Percentiles rank a stretch among this genome's conserved stretches.
phyloP scores from a whole-genome alignment of 2,329 filamentous ascomycete genomes.

The Penicillium hesseltinei region DNA sequence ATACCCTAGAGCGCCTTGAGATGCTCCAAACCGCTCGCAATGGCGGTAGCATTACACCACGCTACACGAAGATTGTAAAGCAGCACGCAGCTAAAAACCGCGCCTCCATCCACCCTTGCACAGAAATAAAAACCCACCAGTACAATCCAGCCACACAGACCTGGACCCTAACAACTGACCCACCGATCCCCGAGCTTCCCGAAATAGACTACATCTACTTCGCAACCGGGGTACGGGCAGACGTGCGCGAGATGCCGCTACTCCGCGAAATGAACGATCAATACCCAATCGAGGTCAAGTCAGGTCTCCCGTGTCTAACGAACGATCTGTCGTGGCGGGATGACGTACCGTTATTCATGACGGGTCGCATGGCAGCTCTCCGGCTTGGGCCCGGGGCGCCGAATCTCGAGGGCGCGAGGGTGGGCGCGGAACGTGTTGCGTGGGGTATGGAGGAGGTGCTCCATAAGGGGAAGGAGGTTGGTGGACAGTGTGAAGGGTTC shows the following conservation, averaged over 20 bases:
- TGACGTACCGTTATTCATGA: slow-evolving; percentile 70
- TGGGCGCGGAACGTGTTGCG: slow-evolving; percentile 70
- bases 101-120: slow-evolving; percentile 58
- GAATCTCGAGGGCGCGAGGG: slow-evolving; percentile 70
- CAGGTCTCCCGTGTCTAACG: slow-evolving; percentile 70
- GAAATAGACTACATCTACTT: slow-evolving; percentile 68
- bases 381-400: slow-evolving; percentile 69
- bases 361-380: slow-evolving; percentile 65
- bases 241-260: slow-evolving; percentile 61
- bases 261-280: slow-evolving; percentile 59
- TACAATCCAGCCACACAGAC: slow-evolving; percentile 51
- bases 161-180: slow-evolving; percentile 55
- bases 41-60: slow-evolving; percentile 73
- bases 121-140: slow-evolving; percentile 52
- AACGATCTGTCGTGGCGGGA: slow-evolving; percentile 74
- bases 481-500: slow-evolving; percentile 35
- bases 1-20: slow-evolving; percentile 56
- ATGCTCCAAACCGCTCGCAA: slow-evolving; percentile 66
- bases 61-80: slow-evolving; percentile 66
- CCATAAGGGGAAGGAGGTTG: slow-evolving; percentile 28
- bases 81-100: slow-evolving; percentile 54
- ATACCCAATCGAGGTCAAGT: slow-evolving; percentile 61
- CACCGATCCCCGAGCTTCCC: slow-evolving; percentile 51
- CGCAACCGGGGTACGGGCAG: slow-evolving; percentile 68
- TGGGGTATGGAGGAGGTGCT: slow-evolving; percentile 66